Base-by-base conservation (phyloP, 1,139 yeast species). In the Magnusiomyces paraingens region DNA sequence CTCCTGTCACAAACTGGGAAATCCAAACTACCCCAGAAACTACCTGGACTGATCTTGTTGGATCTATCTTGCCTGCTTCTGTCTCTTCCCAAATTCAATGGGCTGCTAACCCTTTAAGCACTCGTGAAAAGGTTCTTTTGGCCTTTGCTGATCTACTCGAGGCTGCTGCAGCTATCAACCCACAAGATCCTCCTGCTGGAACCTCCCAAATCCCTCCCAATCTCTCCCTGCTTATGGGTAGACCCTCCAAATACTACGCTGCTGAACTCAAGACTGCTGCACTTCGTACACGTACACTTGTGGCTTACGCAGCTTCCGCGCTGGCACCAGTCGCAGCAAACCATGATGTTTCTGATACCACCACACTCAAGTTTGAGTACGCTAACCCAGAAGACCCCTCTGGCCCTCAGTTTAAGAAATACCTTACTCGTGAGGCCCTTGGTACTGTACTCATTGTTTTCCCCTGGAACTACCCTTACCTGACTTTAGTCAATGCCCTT, bases 401-500 rank as follows among this genome's bases (percentile, higher is more conserved):
- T 4, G 32, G 32, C 32, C 32, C 32, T 4, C 59, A 61, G 41
- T 67, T 70, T 62, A 65, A 63, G 20, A 67, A 68, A 55, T 86
- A 81, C 72, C 75, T 83, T 26, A 70, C 77, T 52, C 76, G 62
- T 47, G 89, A 83, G 66, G 89, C 90, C 55, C 73, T 81, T 59
- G 95, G 95, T 63, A 91, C 85, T 48, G 83, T 87, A 68, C 89
- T 90, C 52, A 87, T 85, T 69, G 84, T 88, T 61, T 85, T 86
- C 65, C 95, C 95, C 54, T 87, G 95, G 94, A 86, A 86, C 71
- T 86, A 86, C 76, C 95, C 95, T 52, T 74, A 86, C 64, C 75
- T 84, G 70, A 84, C 86, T 82, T 77, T 85, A 71, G 76, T 88
- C 45, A 86, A 93, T 87, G 86, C 87, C 63, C 74, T 87, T 55